Evolutionary conservation across 2,329 filamentous ascomycete genomes (phyloP).

Genomic region (Stemphylium beticola): DNA sequence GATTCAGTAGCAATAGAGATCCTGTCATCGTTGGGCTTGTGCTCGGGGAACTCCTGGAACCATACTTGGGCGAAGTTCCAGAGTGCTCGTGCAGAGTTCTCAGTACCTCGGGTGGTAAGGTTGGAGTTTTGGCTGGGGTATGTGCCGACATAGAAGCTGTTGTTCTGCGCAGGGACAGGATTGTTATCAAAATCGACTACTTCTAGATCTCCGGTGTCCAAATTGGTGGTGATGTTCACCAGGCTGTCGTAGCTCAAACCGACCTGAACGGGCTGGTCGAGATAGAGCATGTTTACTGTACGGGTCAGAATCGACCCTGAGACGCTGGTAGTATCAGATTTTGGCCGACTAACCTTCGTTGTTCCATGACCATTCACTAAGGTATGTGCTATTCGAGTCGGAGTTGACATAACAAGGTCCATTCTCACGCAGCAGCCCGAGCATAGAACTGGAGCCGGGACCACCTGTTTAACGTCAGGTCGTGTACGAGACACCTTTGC

Average conservation of each 20-base stretch:
- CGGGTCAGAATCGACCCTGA: not conserved
- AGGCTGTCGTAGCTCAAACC: conserved; percentile 56
- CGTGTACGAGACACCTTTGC: not conserved
- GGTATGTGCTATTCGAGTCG: conserved; percentile 58
- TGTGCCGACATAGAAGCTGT: conserved; percentile 60
- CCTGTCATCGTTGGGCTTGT: conserved; percentile 64
- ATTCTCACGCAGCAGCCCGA: conserved; percentile 50
- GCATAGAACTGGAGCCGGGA: conserved; percentile 57
- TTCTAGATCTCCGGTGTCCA: conserved; percentile 28
- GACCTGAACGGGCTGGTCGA: conserved; percentile 67
- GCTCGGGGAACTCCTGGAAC: conserved; percentile 67
- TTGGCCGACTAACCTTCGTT: conserved; percentile 48
- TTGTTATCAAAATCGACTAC: conserved; percentile 39
- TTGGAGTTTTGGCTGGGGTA: conserved; percentile 55
- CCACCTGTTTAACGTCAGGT: conserved; percentile 48
- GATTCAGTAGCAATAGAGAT: conserved; percentile 59
- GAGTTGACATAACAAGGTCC: conserved; percentile 61
- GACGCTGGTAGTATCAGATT: not conserved
- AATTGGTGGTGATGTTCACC: conserved; percentile 44
- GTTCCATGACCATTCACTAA: conserved; percentile 69
- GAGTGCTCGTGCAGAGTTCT: conserved; percentile 61
- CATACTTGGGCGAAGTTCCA: conserved; percentile 68
- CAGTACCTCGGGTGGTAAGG: conserved; percentile 57
- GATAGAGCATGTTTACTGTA: conserved; percentile 60
- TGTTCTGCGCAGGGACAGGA: conserved; percentile 55